A percentile compares a stretch with the other conserved stretches of the same genome.
Conservation (phyloP, 177 flowering plant genomes). For the Telopea speciosissima region DNA sequence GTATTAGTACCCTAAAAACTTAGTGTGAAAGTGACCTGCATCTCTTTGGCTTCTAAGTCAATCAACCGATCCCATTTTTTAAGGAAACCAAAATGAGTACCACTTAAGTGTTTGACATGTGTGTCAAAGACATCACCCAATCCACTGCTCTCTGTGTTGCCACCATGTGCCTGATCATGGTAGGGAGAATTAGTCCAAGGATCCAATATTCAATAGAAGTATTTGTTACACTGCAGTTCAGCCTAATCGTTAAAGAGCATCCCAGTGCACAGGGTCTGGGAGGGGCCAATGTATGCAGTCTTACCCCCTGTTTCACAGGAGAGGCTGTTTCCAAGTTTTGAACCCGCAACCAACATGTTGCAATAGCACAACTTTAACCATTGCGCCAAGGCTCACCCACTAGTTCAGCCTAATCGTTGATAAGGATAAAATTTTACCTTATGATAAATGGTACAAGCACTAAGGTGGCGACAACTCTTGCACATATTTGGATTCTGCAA, state of each 20-base stretch:
- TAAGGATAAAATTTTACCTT: conserved; percentile 50
- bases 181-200: not conserved
- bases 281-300: no score
- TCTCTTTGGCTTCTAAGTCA: conserved; percentile 85
- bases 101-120: conserved; percentile 51
- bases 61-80: conserved; percentile 77
- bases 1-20: no score
- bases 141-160: conserved; percentile 73
- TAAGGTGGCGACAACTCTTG: conserved; percentile 82
- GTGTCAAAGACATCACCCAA: conserved; percentile 67
- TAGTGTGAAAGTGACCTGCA: conserved; percentile 35
- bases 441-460: conserved; percentile 72
- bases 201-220: not conserved
- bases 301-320: no score
- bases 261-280: no score
- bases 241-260: not conserved
- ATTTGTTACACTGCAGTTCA: no score
- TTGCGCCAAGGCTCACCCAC: no score
- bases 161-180: conserved; percentile 64
- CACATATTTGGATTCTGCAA: conserved; percentile 66
- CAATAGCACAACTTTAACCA: no score
- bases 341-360: no score
- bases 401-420: not conserved
- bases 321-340: no score
- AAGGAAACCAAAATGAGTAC: conserved; percentile 57